Evolutionary conservation across 2,329 filamentous ascomycete genomes (phyloP).

Genomic region (Aspergillus ibericus): DNA sequence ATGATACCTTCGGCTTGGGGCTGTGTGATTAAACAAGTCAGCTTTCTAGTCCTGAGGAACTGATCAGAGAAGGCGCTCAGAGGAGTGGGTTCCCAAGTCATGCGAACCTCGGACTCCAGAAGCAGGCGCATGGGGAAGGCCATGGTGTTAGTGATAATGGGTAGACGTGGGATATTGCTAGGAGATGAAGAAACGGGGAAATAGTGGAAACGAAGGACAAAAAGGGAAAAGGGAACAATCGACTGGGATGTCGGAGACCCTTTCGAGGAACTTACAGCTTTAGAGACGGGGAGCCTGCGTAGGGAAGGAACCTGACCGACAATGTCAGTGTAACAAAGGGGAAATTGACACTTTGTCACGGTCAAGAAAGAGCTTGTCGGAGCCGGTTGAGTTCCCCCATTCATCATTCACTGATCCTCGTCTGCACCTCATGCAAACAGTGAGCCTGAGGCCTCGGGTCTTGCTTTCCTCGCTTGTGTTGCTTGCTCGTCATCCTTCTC

Average conservation of each 20-base stretch:
- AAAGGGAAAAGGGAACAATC: not conserved
- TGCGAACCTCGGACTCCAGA: not conserved
- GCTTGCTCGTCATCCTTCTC: not conserved
- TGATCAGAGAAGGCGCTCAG: not conserved
- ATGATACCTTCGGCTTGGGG: not conserved
- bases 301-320: not conserved
- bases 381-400: not conserved
- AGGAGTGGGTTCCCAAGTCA: not conserved
- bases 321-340: not conserved
- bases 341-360: not conserved
- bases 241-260: not conserved
- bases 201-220: not conserved
- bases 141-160: not conserved
- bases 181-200: not conserved
- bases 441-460: not conserved
- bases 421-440: not conserved
- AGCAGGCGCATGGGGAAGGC: not conserved
- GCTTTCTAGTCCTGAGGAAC: not conserved
- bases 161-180: not conserved
- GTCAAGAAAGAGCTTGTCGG: not conserved
- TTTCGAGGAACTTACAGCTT: not conserved
- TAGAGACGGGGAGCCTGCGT: not conserved
- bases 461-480: not conserved
- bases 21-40: not conserved
- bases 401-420: not conserved